Base-by-base conservation (phyloP, 495 filamentous ascomycete species). In the Diplogelasinospora grovesii region DNA sequence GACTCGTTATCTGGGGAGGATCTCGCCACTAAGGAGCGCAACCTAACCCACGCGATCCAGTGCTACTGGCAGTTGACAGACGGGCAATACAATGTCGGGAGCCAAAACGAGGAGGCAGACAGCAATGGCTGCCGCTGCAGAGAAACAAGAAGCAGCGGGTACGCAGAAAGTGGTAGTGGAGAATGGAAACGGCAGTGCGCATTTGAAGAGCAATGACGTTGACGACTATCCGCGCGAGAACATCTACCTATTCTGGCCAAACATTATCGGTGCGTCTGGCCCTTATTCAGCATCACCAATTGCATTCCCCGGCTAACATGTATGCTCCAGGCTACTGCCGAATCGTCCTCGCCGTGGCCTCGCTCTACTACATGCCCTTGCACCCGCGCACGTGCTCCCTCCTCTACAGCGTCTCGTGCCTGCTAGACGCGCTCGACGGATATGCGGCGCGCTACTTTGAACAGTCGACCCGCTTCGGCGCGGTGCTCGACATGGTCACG, bases 301-400 rank as follows among this genome's bases (percentile, higher is more conserved):
- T 40, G 14, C 25, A 11, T 33, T 16, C 9, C 19, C 21, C 8
- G 10, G 16, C 45, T 48, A 21, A 49, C 22, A 16, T 9, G 29
- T 5, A 14, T 20, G 28, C 24, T 16, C 29, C 20, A 95, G 90
- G 92, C 48, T 97, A 97, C 66, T 74, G 70, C 41, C 84, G 92
- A 50, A 82, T 97, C 53, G 68, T 96, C 47, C 79, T 98, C 41
- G 85, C 90, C 46, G 68, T 95, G 45, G 86, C 85, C 26, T 94
- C 89, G 35, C 81, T 98, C 45, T 96, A 95, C 70, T 98, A 93
- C 71, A 97, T 97, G 92, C 89, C 89, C 16, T 75, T 96, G 22
- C 92, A 98, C 59, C 92, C 92, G 3, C 80, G 90, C 54, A 96
- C 89, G 18, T 97, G 92, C 68, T 86, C 84, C 37, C 52, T 87